Evolutionary conservation across 371 early-diverging fungal species (phyloP), one percentile per base, ranked within the genome.

Genomic region (Mucor plumbeus): DNA sequence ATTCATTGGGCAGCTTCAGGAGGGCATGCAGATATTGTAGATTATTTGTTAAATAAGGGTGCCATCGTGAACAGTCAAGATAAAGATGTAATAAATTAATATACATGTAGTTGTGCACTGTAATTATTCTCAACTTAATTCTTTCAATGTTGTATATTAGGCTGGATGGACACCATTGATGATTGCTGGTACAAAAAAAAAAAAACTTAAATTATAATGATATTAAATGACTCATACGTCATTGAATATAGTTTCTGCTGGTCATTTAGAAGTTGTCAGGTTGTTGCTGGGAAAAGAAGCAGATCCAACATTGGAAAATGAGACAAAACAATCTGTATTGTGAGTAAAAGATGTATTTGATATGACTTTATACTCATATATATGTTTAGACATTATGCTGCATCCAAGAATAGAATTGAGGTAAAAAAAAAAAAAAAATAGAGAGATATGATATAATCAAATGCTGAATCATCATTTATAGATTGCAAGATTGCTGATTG

Each of bases 1-100:
- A 57, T 76, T 21, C 81, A 80, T 65, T 79, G 83, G 81, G 90
- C 88, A 34, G 84, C 89, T 0, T 91, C 91, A 14, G 91, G 90
- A 61, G 93, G 92, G 43, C 89, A 86, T 61, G 66, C 70, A 10
- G 81, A 88, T 31, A 70, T 94, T 31, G 85, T 89, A 4, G 79
- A 88, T 38, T 92, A 85, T 65, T 80, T 95, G 43, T 60, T 95
- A 0, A 75, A 81, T 11, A 75, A 87, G 35, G 86, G 85, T 13
- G 87, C 88, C 0, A 70, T 78, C 38, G 76, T 89, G 14, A 80
- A 90, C 69, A 79, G 57, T 7, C 63, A 63, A 34, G 89, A 88
- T 69, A 87, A 88, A 67, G 87, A 83, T 77, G 55, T 59, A 59
- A 26, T 54, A n/a, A n/a, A 19, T 26, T 50, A 26, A 50, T 4